Evolutionary conservation across 257 asterid genomes (phyloP).

Genomic region (Plantago ovata): DNA sequence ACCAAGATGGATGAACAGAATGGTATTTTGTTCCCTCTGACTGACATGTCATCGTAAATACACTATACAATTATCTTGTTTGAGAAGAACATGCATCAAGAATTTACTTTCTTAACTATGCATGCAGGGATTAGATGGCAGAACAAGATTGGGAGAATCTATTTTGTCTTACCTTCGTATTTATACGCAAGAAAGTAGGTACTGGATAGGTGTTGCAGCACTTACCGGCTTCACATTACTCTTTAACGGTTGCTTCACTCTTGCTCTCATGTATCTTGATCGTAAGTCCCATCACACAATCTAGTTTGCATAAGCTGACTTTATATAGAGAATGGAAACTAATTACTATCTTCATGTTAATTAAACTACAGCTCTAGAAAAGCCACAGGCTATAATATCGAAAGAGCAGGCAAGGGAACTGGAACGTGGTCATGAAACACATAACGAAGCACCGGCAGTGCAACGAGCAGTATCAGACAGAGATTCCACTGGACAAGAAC

Average conservation of each 20-base stretch:
- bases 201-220: slow-evolving; percentile 58
- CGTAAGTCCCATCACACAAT: slow-evolving; percentile 37
- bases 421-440: slow-evolving; percentile 34
- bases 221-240: slow-evolving; percentile 50
- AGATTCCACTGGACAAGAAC: slow-evolving; percentile 34
- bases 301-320: background rate
- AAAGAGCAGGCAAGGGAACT: slow-evolving; percentile 72
- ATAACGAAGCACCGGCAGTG: slow-evolving; percentile 38
- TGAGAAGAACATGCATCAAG: background rate
- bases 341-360: background rate
- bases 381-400: slow-evolving; percentile 80
- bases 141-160: slow-evolving; percentile 34
- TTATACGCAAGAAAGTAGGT: slow-evolving; percentile 40
- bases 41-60: background rate
- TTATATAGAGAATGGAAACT: background rate
- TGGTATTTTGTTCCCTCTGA: slow-evolving; percentile 21
- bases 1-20: slow-evolving; percentile 66
- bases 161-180: slow-evolving; percentile 41
- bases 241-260: slow-evolving; percentile 54
- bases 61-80: background rate
- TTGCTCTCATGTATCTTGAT: slow-evolving; percentile 55
- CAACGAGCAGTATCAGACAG: slow-evolving; percentile 38
- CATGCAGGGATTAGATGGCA: slow-evolving; percentile 40
- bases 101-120: background rate
- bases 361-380: slow-evolving; percentile 58